Evolutionary conservation across 768 basidiomycete genomes (phyloP), one percentile per base, ranked within the genome.

Genomic region (Artomyces pyxidatus): DNA sequence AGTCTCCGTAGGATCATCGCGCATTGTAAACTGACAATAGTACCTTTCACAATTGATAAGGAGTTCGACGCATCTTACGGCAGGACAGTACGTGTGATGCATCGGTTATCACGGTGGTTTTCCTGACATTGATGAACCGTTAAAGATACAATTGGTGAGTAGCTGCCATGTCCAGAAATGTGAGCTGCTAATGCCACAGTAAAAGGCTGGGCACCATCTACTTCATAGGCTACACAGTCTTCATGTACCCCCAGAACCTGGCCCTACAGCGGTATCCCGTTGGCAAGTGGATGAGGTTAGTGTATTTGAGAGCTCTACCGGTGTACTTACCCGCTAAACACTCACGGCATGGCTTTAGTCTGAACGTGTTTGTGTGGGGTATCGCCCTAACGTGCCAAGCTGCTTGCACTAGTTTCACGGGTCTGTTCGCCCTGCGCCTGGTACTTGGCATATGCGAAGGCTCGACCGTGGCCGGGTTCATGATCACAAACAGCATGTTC

Each of bases 201-300:
- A n/a, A n/a, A 42, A 84, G 83, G 85, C 76, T 87, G 8, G 84
- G 85, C 12, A 85, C 84, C 4, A 75, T 86, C 30, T 85, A 85
- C 60, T 87, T 85, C 56, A 60, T 87, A 43, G 77, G 78, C 58
- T 86, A 85, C 56, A 72, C 87, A 9, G 57, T 70, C 9, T 86
- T 88, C 54, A 82, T 85, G 58, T 85, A 82, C 53, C 85, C 85
- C 0, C 85, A 85, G 61, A 86, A 85, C 57, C 63, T 85, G 9
- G 80, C 77, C 0, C 68, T 88, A 4, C 85, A 87, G 54, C 73
- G 75, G 14, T 85, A 85, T 57, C 84, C 83, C 0, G 84, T 87
- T 7, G 85, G 80, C 9, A 83, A 77, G 73, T 87, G 85, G 85
- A 83, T 87, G 80, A 85, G 83, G 85, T 76, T n/a, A n/a, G n/a